Conservation (phyloP, 805 yeast species). For the Starmerella ratchasimensis region DNA sequence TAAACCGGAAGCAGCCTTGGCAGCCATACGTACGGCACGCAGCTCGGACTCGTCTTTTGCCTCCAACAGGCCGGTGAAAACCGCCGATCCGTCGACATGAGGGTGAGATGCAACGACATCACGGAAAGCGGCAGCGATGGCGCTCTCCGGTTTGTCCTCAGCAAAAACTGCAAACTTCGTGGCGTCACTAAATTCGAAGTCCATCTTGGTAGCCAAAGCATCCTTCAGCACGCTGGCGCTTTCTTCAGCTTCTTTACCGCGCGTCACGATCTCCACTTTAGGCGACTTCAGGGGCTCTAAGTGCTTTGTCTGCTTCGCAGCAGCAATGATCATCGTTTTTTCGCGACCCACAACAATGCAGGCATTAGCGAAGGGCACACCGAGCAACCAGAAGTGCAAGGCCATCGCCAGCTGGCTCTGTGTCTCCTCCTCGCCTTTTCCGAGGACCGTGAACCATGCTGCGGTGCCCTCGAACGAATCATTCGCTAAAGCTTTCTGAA, state of each 20-base stretch:
- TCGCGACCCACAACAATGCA: slow-evolving; percentile 49
- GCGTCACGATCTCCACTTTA: slow-evolving; percentile 45
- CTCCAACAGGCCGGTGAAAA: slow-evolving; percentile 48
- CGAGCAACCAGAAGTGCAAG: slow-evolving; percentile 73
- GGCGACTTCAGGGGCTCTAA: slow-evolving; percentile 42
- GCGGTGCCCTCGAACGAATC: slow-evolving; percentile 33
- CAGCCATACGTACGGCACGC: slow-evolving; percentile 48
- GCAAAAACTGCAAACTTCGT: slow-evolving; percentile 47
- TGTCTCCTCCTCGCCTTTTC: slow-evolving; percentile 75
- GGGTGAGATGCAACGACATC: slow-evolving; percentile 26
- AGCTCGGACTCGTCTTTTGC: slow-evolving; percentile 70
- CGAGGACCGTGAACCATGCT: slow-evolving; percentile 55
- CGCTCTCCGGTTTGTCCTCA: slow-evolving; percentile 71
- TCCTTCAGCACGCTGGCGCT: slow-evolving; percentile 53
- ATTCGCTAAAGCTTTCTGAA: slow-evolving; percentile 20
- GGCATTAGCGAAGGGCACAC: slow-evolving; percentile 94
- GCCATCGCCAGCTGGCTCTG: slow-evolving; percentile 81
- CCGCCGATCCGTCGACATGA: slow-evolving; percentile 38
- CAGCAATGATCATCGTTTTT: slow-evolving; percentile 54
- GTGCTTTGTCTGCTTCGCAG: slow-evolving; percentile 74
- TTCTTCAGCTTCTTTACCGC: slow-evolving; percentile 71
- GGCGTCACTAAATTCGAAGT: slow-evolving; percentile 27
- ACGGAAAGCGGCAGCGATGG: slow-evolving; percentile 43
- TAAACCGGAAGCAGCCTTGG: slow-evolving; percentile 63
- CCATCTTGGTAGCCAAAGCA: slow-evolving; percentile 28